Evolutionary conservation across 2,329 filamentous ascomycete species (phyloP), one percentile per base, ranked within the genome.

Genomic region (Aspergillus sp.): DNA sequence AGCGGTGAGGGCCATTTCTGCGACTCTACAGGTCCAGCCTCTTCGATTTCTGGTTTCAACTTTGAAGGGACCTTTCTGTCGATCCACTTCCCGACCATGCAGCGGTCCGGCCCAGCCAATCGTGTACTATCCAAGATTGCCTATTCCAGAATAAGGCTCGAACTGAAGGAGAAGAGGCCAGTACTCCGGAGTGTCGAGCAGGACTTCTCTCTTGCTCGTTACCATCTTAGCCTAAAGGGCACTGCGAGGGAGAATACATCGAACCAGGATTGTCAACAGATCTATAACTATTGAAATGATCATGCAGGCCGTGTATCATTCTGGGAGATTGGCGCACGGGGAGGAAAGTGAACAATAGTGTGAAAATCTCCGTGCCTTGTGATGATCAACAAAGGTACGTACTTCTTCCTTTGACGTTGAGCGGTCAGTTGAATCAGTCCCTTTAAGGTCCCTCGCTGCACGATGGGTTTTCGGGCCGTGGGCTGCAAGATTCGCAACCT

Each of bases 51-150:
- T 49, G 19, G 31, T 41, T 25, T 25, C 19, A 47, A 38, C 31
- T 47, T 49, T 61, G 31, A 62, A 62, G 55, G 28, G 38, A 61
- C 54, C 34, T 57, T 51, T 58, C 60, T 30, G 51, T 65, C 63
- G 71, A 71, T 76, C 73, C 74, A 74, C 73, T 74, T 74, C 62
- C 70, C 70, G 67, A 50, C 22, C 54, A 73, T 75, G 74, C 74
- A 75, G 73, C 74, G 74, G 74, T 75, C 74, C 74, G 74, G 71
- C 68, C 74, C 74, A 68, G 69, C 63, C 65, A 72, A 72, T 69
- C 68, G 54, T 61, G 41, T 46, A 19, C 22, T 3, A 23, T 49
- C 48, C 25, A 28, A 28, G 25, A 28, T 28, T 28, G 25, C 25
- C 25, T 28, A 2, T 28, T 28, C 2, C 25, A 7, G 25, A 28